Evolutionary conservation across 805 yeast species (phyloP).

Genomic region (Myxozyma neotropica): DNA sequence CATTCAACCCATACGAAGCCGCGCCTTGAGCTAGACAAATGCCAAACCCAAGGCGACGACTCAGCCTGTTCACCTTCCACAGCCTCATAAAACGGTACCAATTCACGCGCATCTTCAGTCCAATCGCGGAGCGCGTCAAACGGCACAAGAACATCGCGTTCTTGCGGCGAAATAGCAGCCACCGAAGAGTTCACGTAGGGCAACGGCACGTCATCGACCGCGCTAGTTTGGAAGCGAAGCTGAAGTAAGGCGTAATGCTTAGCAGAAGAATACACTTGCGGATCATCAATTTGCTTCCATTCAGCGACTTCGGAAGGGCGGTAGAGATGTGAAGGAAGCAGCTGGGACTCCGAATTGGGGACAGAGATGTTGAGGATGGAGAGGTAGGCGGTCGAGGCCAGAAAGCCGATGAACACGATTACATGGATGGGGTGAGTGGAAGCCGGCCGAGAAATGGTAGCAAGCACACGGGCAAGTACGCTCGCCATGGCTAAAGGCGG

Average conservation of each 20-base stretch:
- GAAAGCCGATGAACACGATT: constrained; percentile 66
- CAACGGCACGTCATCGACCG: constrained; percentile 39
- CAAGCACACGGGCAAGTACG: constrained; percentile 22
- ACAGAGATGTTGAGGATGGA: constrained; percentile 52
- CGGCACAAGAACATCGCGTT: constrained; percentile 46
- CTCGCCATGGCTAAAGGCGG: constrained; percentile 19
- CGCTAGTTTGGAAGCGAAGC: constrained; percentile 56
- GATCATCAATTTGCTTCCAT: constrained; percentile 56
- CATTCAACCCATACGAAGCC: constrained; percentile 44
- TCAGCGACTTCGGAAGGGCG: constrained; percentile 46
- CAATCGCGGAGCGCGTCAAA: constrained; percentile 39
- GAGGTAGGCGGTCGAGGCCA: constrained; percentile 80
- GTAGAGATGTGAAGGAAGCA: constrained; percentile 36
- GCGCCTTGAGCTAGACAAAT: constrained; percentile 49
- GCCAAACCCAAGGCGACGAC: constrained; percentile 45
- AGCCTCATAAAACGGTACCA: constrained; percentile 16
- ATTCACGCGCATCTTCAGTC: constrained; percentile 36
- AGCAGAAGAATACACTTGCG: constrained; percentile 47
- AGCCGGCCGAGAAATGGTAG: constrained; percentile 27
- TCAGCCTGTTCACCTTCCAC: constrained; percentile 15
- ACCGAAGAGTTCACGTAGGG: constrained; percentile 21
- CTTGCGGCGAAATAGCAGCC: constrained; percentile 25
- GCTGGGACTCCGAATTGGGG: constrained; percentile 35
- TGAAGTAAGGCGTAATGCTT: constrained; percentile 57
- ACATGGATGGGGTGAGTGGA: constrained; percentile 74